Base-by-base conservation (phyloP, 2,329 filamentous ascomycete species). In the Cladophialophora exuberans region DNA sequence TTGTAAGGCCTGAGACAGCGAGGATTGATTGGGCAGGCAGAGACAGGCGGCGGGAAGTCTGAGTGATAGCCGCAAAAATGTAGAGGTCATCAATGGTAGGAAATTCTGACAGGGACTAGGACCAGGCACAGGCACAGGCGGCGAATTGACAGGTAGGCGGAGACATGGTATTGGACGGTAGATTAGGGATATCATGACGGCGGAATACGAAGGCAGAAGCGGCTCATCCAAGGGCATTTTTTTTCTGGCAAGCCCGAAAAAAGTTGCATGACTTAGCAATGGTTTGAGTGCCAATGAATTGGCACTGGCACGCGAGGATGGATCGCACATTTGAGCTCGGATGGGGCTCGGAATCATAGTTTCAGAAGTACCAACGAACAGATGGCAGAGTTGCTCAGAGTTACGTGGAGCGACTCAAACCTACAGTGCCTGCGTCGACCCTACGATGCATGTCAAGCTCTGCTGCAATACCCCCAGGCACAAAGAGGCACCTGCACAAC, bases 31-130 rank as follows among this genome's bases (percentile, higher is more conserved):
- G 55, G 55, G 20, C 49, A 54, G 57, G 49, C 41, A 54, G 44
- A 54, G 44, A 28, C 42, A 20, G 23, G 28, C 25, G 51, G 54
- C 33, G 18, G 17, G 46, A 22, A 44, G 42, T 42, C 15, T 38
- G 41, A 46, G 23, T 31, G 26, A 18, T 48, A 47, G 44, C 48
- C 45, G 54, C 42, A 41, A 43, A 45, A 41, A 52, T 53, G 46
- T 46, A 58, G 18, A 26, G 22, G 18, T 42, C 39, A 26, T n/a
- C n/a, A 42, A 42, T 23, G 26, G 39, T 25, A 10, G 15, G 46
- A 28, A 30, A 25, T 56, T 54, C 52, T 61, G 58, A 57, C 57
- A 54, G 50, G 43, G 49, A 60, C 57, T 18, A 42, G 54, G 54
- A 39, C 38, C 35, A 50, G 54, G 47, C 33, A 30, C 46, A 26